Conservation (phyloP, 257 asterid species). For the Paulownia fortunei region DNA sequence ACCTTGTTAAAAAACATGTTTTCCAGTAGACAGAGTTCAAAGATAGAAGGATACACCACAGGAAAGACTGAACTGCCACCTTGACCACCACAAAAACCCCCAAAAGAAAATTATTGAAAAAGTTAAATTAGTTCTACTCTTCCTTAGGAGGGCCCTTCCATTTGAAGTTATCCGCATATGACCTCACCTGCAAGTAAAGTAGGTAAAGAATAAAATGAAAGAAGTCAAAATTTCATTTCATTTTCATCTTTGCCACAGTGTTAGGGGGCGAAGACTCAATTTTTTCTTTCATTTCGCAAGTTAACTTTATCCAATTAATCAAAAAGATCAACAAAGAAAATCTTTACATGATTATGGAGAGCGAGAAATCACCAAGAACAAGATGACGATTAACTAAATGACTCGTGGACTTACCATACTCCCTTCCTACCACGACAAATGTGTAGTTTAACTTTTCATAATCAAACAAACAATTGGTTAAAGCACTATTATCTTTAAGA, state of each 20-base stretch:
- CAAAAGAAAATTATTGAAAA: background rate
- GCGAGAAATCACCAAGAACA: background rate
- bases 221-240: background rate
- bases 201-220: background rate
- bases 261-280: background rate
- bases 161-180: slow-evolving; percentile 95
- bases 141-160: slow-evolving; percentile 89
- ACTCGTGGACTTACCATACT: background rate
- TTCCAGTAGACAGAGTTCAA: background rate
- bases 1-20: background rate
- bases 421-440: background rate
- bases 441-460: background rate
- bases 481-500: background rate
- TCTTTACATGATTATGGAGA: background rate
- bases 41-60: background rate
- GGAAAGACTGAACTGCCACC: background rate
- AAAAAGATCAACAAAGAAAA: background rate
- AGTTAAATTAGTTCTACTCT: slow-evolving; percentile 36
- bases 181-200: slow-evolving; percentile 55
- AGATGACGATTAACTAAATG: background rate
- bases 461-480: background rate
- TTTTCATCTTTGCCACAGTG: background rate
- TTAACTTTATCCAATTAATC: background rate
- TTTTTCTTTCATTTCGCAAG: background rate
- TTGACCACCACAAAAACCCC: background rate